These are phyloP conservation scores for Aspergillus piperis DNA, from an alignment of 2,329 filamentous ascomycete genomes.

Conservation along the genomic window DNA sequence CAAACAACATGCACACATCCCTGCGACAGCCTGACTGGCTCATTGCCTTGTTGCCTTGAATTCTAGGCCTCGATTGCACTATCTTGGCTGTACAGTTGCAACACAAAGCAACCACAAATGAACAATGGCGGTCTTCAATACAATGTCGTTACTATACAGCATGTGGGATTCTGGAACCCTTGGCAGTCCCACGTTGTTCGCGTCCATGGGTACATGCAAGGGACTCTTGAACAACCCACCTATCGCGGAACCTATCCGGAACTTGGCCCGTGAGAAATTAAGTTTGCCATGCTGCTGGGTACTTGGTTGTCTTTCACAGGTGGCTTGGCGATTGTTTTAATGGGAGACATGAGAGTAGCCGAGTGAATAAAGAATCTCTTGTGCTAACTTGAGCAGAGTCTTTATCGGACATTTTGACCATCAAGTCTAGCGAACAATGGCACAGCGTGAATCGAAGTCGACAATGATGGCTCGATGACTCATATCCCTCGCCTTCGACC, in stretches of 20 bases:
- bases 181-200: not conserved
- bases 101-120: not conserved
- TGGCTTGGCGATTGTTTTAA: not conserved
- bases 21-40: not conserved
- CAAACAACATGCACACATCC: not conserved
- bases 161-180: not conserved
- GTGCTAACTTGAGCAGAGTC: not conserved
- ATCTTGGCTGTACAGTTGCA: too few relatives aligned
- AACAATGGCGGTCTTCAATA: not conserved
- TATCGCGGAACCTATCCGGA: not conserved
- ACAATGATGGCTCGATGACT: not conserved
- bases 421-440: too few relatives aligned
- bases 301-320: not conserved
- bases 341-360: not conserved
- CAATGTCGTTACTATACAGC: not conserved
- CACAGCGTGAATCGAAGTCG: not conserved
- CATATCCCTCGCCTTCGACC: not conserved
- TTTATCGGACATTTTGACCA: not conserved
- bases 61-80: not conserved
- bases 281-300: not conserved
- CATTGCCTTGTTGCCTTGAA: not conserved
- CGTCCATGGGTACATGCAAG: not conserved
- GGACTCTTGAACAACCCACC: not conserved
- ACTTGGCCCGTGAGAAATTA: not conserved
- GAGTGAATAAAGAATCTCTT: not conserved